Evolutionary conservation across 768 basidiomycete genomes (phyloP).

Genomic region (Psilocybe cubensis): DNA sequence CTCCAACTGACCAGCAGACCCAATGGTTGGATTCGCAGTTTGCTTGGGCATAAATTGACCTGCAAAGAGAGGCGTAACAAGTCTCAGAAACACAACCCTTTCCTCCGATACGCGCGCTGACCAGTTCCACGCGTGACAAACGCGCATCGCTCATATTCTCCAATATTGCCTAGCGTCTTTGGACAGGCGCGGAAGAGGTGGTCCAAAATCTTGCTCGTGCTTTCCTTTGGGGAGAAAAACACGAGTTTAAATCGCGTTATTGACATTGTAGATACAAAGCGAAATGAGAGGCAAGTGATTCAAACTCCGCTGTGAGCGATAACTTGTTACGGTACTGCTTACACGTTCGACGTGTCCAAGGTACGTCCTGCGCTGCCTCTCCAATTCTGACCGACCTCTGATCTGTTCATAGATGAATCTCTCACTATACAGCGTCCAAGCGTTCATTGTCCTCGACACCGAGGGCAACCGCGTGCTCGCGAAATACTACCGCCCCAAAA

Average conservation of each 20-base stretch:
- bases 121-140: conserved; percentile 58
- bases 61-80: conserved; percentile 18
- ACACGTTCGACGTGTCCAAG: conserved; percentile 25
- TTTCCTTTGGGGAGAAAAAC: conserved; percentile 50
- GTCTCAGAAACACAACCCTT: background rate
- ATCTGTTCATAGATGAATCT: conserved; percentile 60
- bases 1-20: conserved; percentile 44
- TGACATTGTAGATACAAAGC: conserved; percentile 17
- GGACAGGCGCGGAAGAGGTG: conserved; percentile 51
- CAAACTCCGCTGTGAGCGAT: conserved; percentile 24
- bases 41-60: conserved; percentile 49
- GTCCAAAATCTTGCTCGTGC: conserved; percentile 44
- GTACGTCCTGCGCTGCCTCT: conserved; percentile 8
- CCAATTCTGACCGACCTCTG: background rate
- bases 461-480: conserved; percentile 95
- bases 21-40: conserved; percentile 50
- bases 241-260: conserved; percentile 52
- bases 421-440: conserved; percentile 85
- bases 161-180: conserved; percentile 51
- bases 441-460: conserved; percentile 91
- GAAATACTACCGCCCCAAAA: conserved; percentile 90
- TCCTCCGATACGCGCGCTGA: conserved; percentile 26
- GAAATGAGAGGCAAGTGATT: conserved; percentile 6
- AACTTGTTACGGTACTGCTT: conserved; percentile 5
- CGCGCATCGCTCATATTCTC: conserved; percentile 56